These are phyloP conservation scores for Saccharomycopsis fermentans DNA, from an alignment of 805 yeast genomes.

Conservation along the genomic window DNA sequence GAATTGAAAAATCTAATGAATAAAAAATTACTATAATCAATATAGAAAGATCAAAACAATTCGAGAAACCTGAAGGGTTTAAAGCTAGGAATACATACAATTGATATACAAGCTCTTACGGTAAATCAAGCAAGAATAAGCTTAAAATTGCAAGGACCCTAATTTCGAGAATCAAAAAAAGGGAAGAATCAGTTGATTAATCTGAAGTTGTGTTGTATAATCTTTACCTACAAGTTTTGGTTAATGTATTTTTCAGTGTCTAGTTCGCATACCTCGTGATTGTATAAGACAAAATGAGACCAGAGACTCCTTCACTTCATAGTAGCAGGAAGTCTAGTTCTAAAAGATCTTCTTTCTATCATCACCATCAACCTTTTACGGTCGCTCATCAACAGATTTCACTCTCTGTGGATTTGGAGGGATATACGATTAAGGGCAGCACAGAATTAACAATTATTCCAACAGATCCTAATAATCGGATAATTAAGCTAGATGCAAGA, in stretches of 20 bases:
- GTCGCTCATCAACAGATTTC: conserved; percentile 79
- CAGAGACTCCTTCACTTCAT: conserved; percentile 1
- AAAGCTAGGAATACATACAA: not conserved
- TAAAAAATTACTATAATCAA: not conserved
- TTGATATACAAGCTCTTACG: too few species aligned
- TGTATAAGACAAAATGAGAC: not conserved
- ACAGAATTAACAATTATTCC: conserved; percentile 83
- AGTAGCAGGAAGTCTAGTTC: not conserved
- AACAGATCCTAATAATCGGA: conserved; percentile 42
- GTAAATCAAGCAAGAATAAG: too few species aligned
- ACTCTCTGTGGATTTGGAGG: conserved; percentile 69
- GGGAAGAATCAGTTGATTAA: too few species aligned
- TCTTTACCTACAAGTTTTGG: too few species aligned
- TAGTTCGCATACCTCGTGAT: not conserved
- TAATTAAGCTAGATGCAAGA: conserved; percentile 69
- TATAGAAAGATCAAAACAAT: not conserved
- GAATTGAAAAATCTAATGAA: not conserved
- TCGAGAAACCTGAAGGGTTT: not conserved
- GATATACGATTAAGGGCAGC: conserved; percentile 49
- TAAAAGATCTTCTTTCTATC: conserved; percentile 5
- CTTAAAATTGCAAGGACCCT: too few species aligned
- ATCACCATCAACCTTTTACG: conserved; percentile 38
- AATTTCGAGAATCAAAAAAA: too few species aligned
- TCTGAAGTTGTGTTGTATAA: too few species aligned
- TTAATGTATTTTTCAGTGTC: not conserved